phyloP scores from a whole-genome alignment of 2,329 filamentous ascomycete genomes.

The Colletotrichum tabaci region DNA sequence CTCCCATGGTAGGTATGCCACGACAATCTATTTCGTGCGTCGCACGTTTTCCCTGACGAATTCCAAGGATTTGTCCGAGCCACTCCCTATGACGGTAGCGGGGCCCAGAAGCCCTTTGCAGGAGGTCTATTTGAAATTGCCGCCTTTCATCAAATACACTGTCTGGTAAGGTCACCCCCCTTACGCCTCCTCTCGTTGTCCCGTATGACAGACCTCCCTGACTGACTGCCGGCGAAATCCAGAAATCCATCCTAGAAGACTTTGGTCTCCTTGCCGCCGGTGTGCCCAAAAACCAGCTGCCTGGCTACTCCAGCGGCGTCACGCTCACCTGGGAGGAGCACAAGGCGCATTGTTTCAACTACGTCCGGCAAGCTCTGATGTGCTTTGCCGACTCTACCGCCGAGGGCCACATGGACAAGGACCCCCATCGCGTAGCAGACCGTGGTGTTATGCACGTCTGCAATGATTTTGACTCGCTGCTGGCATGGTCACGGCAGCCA shows the following conservation, averaged over 20 bases:
- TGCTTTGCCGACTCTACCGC: slow-evolving; percentile 12
- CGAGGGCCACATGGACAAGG: not conserved
- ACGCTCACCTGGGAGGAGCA: slow-evolving; percentile 7
- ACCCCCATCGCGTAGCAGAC: slow-evolving; percentile 5
- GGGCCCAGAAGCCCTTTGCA: not conserved
- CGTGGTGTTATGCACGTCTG: slow-evolving; percentile 9
- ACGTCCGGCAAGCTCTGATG: slow-evolving; percentile 6
- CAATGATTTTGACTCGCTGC: not conserved
- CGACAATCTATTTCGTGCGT: no score
- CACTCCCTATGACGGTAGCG: not conserved
- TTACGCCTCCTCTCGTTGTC: no score
- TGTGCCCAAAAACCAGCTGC: not conserved
- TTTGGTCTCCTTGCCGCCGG: not conserved
- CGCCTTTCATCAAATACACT: slow-evolving; percentile 2
- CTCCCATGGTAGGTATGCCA: not conserved
- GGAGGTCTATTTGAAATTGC: not conserved
- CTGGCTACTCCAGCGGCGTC: not conserved
- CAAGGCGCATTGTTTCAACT: slow-evolving; percentile 17
- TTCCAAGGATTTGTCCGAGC: not conserved
- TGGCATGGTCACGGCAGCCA: slow-evolving; percentile 12
- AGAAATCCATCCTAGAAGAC: slow-evolving; percentile 6
- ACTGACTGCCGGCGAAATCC: no score
- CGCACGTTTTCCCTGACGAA: not conserved
- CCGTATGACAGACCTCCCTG: no score
- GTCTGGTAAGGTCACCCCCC: not conserved